These are phyloP conservation scores for Baorangia bicolor DNA, from an alignment of 768 basidiomycete species.

Conservation along the genomic window DNA sequence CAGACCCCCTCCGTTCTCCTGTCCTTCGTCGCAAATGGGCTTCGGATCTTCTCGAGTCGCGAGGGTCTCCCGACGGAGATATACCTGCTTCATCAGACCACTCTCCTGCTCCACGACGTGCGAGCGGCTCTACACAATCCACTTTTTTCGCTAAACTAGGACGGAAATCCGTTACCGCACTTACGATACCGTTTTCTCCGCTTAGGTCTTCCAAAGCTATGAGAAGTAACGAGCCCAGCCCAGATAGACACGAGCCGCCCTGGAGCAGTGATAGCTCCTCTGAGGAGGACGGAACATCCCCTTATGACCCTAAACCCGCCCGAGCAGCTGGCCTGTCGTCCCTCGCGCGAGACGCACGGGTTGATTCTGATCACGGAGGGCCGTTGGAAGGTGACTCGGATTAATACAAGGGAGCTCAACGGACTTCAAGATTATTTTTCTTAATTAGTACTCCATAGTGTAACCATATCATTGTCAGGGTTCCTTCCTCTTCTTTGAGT, in stretches of 20 bases:
- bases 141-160: constrained; percentile 44
- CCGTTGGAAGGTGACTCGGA: constrained; percentile 23
- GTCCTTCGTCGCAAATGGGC: constrained; percentile 49
- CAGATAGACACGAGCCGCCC: constrained; percentile 34
- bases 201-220: constrained; percentile 22
- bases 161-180: constrained; percentile 44
- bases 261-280: constrained; percentile 68
- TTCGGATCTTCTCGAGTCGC: constrained; percentile 40
- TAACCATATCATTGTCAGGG: not conserved
- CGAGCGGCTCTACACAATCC: constrained; percentile 19
- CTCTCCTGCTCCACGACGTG: constrained; percentile 6
- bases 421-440: not conserved
- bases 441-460: not conserved
- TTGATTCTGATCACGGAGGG: constrained; percentile 22
- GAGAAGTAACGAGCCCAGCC: constrained; percentile 26
- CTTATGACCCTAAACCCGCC: constrained; percentile 12
- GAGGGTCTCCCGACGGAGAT: constrained; percentile 20
- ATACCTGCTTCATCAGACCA: constrained; percentile 9
- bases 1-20: constrained; percentile 42
- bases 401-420: constrained; percentile 1
- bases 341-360: constrained; percentile 4
- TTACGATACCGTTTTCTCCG: constrained; percentile 38
- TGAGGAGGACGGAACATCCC: constrained; percentile 38
- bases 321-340: constrained; percentile 9
- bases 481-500: not conserved